Conservation (phyloP, 306 rosid species). For the Gastrolobium villosum region DNA sequence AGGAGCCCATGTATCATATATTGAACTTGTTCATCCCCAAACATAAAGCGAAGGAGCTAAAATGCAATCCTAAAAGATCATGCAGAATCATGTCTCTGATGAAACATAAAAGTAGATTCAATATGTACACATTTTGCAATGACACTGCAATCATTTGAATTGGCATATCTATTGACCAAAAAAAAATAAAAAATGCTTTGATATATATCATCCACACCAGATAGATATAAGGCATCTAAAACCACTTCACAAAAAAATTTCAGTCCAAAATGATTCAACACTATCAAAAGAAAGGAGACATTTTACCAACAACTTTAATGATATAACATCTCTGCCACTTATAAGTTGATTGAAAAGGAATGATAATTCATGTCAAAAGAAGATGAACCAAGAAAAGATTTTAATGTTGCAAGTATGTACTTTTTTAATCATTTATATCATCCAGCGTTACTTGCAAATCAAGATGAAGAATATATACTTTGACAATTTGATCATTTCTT, state of each 20-base stretch:
- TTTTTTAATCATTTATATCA: constrained; percentile 11
- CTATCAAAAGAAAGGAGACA: constrained; percentile 18
- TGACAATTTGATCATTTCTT: constrained; percentile 83
- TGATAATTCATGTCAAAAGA: constrained; percentile 11
- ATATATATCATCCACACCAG: constrained; percentile 8
- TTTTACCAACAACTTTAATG: constrained; percentile 1
- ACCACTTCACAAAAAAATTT: not conserved
- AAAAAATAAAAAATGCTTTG: not conserved
- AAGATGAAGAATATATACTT: constrained; percentile 61
- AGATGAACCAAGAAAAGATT: constrained; percentile 39
- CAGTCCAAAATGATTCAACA: constrained; percentile 3
- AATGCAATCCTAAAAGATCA: constrained; percentile 7
- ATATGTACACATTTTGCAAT: not conserved
- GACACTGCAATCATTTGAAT: constrained; percentile 31
- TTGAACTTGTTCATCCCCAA: constrained; percentile 19
- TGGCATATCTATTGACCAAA: constrained; percentile 17
- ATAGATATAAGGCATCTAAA: constrained; percentile 20
- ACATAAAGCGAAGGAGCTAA: constrained; percentile 4
- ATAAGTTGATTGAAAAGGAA: constrained; percentile 15
- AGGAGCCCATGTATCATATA: constrained; percentile 4
- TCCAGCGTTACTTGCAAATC: constrained; percentile 39
- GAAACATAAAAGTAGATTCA: constrained; percentile 11
- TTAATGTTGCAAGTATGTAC: constrained; percentile 31
- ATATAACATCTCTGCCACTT: not conserved
- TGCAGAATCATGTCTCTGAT: not conserved